Evolutionary conservation across 208 protist species (phyloP).

Genomic region (Zelonia costaricensis): DNA sequence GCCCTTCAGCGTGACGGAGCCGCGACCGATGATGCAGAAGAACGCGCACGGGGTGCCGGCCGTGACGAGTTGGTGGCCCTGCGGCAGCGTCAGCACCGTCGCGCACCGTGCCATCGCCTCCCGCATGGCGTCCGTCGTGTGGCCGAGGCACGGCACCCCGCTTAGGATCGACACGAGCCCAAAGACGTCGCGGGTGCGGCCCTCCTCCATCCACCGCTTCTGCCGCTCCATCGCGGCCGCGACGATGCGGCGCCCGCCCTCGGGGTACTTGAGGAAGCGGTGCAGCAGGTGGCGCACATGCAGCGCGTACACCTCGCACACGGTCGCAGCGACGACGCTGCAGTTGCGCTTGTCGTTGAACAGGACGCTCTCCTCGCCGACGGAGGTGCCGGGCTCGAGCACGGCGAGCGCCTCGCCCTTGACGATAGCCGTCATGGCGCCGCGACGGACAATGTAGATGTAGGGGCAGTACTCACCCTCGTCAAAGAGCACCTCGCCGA

Average conservation of each 20-base stretch:
- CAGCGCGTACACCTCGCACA: constrained; percentile 86
- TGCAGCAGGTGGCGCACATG: constrained; percentile 52
- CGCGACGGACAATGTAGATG: constrained; percentile 85
- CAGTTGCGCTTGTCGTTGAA: constrained; percentile 81
- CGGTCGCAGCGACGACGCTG: constrained; percentile 55
- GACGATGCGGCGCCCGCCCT: constrained; percentile 44
- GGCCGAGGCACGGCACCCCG: constrained; percentile 81
- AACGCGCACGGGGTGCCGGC: constrained; percentile 54
- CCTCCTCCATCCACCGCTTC: constrained; percentile 67
- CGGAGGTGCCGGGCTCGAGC: constrained; percentile 62
- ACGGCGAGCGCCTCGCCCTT: constrained; percentile 66
- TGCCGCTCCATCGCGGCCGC: constrained; percentile 56
- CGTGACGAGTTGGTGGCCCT: constrained; percentile 39
- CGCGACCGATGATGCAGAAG: constrained; percentile 79
- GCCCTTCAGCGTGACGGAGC: constrained; percentile 41
- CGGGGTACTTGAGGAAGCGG: constrained; percentile 62
- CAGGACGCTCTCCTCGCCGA: constrained; percentile 83
- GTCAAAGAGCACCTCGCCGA: constrained; percentile 74
- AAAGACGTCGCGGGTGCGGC: constrained; percentile 61
- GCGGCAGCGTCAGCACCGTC: constrained; percentile 47
- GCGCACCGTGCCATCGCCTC: constrained; percentile 54
- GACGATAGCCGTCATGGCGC: constrained; percentile 58
- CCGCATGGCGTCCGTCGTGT: constrained; percentile 76
- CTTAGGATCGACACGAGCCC: constrained; percentile 66
- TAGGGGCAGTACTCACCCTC: constrained; percentile 69